phyloP scores from a whole-genome alignment of 495 filamentous ascomycete genomes.

The Xanthoparmelia taractica region DNA sequence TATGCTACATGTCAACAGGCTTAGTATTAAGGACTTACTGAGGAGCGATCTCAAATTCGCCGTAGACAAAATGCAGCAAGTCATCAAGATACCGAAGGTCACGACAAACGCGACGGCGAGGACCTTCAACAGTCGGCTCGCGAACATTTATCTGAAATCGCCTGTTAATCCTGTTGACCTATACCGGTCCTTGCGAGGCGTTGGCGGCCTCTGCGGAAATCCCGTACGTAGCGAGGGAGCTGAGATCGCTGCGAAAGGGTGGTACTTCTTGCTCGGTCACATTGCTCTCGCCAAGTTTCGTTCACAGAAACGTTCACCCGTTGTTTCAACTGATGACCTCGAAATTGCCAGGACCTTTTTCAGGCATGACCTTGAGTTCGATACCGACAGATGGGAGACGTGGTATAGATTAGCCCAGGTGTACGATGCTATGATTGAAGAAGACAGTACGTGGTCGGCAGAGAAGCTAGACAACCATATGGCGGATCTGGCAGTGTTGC shows the following conservation, averaged over 20 bases:
- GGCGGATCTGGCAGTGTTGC: slow-evolving; percentile 61
- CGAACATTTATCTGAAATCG: slow-evolving; percentile 66
- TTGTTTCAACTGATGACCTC: slow-evolving; percentile 75
- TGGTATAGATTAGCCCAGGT: slow-evolving; percentile 93
- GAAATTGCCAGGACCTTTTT: slow-evolving; percentile 77
- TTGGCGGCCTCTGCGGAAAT: slow-evolving; percentile 53
- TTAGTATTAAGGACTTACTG: slow-evolving; percentile 83
- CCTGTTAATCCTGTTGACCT: slow-evolving; percentile 78
- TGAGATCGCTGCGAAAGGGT: slow-evolving; percentile 68
- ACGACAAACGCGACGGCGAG: slow-evolving; percentile 50
- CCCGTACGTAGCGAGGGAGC: slow-evolving; percentile 45
- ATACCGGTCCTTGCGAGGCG: slow-evolving; percentile 67
- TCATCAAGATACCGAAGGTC: slow-evolving; percentile 58
- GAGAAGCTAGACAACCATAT: slow-evolving; percentile 89
- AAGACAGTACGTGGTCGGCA: slow-evolving; percentile 86
- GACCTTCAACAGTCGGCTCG: slow-evolving; percentile 61
- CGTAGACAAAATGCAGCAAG: slow-evolving; percentile 80
- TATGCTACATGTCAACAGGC: slow-evolving; percentile 65
- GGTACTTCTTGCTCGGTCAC: slow-evolving; percentile 88
- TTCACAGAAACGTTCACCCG: slow-evolving; percentile 68
- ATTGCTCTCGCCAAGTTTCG: slow-evolving; percentile 82
- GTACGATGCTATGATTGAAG: slow-evolving; percentile 85
- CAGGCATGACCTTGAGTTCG: slow-evolving; percentile 77
- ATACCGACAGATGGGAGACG: slow-evolving; percentile 80
- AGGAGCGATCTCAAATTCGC: slow-evolving; percentile 81